These are phyloP conservation scores for Ambrosiella beaveri DNA, from an alignment of 2,329 filamentous ascomycete species.

Conservation along the genomic window DNA sequence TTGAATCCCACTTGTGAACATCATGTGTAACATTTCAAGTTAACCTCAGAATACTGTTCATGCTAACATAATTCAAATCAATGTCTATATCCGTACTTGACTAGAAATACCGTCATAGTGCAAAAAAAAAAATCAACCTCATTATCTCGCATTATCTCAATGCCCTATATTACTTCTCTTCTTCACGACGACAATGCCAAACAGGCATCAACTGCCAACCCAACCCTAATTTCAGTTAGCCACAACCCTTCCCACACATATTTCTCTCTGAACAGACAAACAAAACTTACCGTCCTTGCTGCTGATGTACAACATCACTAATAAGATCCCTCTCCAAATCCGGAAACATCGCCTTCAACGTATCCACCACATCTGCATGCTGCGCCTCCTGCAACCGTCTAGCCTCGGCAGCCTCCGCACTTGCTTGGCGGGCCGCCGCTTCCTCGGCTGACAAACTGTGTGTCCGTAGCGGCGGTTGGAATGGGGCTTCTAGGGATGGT, in stretches of 20 bases:
- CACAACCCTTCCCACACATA: not conserved
- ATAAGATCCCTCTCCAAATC: constrained; percentile 88
- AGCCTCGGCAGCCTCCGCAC: constrained; percentile 75
- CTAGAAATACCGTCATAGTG: no score
- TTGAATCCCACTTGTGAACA: no score
- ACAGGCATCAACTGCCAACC: constrained; percentile 71
- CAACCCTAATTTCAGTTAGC: constrained; percentile 40
- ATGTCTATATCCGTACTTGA: no score
- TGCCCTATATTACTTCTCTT: not conserved
- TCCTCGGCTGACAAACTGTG: constrained; percentile 49
- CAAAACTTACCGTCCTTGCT: constrained; percentile 66
- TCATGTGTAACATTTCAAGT: no score
- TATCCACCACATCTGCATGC: constrained; percentile 84
- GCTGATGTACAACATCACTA: constrained; percentile 88
- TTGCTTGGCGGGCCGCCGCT: constrained; percentile 76
- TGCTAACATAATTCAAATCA: no score
- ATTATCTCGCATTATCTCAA: no score
- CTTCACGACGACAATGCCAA: constrained; percentile 43
- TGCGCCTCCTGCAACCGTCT: constrained; percentile 67
- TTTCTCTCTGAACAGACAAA: constrained; percentile 4
- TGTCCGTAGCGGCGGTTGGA: not conserved
- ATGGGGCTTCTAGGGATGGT: not conserved
- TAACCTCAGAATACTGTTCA: no score
- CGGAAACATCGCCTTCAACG: constrained; percentile 89
- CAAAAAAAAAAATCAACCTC: no score